A percentile compares a stretch with the other conserved stretches of the same genome.
These are phyloP conservation scores for Phytophthora sp. DNA, from an alignment of 352 stramenopile species.

Conservation along the genomic window DNA sequence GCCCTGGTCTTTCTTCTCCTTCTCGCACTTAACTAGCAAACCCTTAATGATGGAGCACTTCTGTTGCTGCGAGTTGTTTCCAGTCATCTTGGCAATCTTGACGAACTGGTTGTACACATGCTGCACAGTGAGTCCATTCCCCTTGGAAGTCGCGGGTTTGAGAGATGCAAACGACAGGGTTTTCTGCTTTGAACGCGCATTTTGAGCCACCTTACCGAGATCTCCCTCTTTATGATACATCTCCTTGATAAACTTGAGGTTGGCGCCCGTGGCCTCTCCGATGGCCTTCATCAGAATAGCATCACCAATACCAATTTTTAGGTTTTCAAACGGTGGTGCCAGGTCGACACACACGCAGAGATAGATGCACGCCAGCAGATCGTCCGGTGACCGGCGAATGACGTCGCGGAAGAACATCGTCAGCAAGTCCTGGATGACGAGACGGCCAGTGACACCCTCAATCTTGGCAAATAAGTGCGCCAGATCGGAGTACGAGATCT, in stretches of 20 bases:
- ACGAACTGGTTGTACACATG: constrained; percentile 91
- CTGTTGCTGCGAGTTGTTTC: constrained; percentile 95
- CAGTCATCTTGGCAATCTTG: constrained; percentile 95
- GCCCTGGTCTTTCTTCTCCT: constrained; percentile 72
- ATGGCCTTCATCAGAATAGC: constrained; percentile 98
- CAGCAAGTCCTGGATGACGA: constrained; percentile 89
- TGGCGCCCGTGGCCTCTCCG: constrained; percentile 92
- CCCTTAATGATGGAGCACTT: constrained; percentile 98
- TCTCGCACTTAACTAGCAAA: constrained; percentile 94
- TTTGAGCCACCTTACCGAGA: constrained; percentile 96
- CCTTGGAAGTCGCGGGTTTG: constrained; percentile 61
- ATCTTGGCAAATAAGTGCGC: constrained; percentile 82
- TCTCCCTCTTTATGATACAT: constrained; percentile 98
- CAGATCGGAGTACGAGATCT: constrained; percentile 63
- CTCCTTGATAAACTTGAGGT: constrained; percentile 93
- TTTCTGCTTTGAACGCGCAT: constrained; percentile 93
- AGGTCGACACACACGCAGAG: constrained; percentile 92
- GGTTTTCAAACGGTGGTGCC: constrained; percentile 95
- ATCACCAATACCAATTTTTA: constrained; percentile 99
- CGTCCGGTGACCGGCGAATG: constrained; percentile 71
- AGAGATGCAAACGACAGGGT: constrained; percentile 85
- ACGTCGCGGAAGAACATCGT: constrained; percentile 87
- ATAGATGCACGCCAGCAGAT: constrained; percentile 92
- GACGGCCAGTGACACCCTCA: constrained; percentile 68
- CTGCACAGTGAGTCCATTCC: constrained; percentile 87